phyloP scores from a whole-genome alignment of 2,329 filamentous ascomycete species.

The Eutypa lata region DNA sequence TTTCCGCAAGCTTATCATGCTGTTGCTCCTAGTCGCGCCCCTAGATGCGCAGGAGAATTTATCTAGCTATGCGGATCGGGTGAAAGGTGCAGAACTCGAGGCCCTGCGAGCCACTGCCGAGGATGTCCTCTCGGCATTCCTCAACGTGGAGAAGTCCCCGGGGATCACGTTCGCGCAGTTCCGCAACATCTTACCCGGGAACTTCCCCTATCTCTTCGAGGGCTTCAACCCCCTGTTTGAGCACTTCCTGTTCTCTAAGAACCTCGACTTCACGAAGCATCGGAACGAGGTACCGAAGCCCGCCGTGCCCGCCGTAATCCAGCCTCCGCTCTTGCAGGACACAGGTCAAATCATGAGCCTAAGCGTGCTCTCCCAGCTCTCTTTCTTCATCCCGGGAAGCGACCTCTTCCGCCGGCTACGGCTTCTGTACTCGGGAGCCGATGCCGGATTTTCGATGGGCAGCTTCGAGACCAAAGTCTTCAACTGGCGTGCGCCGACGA shows the following conservation, averaged over 20 bases:
- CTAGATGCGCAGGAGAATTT: slow-evolving; percentile 63
- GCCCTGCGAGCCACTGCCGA: slow-evolving; percentile 61
- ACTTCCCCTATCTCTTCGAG: slow-evolving; percentile 64
- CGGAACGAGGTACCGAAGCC: slow-evolving; percentile 29
- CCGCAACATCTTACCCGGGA: slow-evolving; percentile 54
- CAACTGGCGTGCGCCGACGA: slow-evolving; percentile 73
- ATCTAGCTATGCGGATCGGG: slow-evolving; percentile 55
- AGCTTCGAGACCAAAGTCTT: slow-evolving; percentile 73
- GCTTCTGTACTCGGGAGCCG: slow-evolving; percentile 66
- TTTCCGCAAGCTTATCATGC: slow-evolving; percentile 66
- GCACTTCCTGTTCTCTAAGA: slow-evolving; percentile 72
- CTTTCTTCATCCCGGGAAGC: slow-evolving; percentile 66
- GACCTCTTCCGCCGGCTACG: slow-evolving; percentile 64
- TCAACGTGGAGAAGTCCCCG: slow-evolving; percentile 60
- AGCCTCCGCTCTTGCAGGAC: slow-evolving; percentile 46
- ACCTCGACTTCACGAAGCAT: slow-evolving; percentile 61
- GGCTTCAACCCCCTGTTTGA: slow-evolving; percentile 69
- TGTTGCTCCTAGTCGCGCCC: slow-evolving; percentile 65
- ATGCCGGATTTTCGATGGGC: slow-evolving; percentile 73
- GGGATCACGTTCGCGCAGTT: slow-evolving; percentile 63
- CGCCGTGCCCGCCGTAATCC: slow-evolving; percentile 4
- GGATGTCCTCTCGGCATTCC: slow-evolving; percentile 63
- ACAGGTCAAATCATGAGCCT: slow-evolving; percentile 61
- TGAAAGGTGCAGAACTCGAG: slow-evolving; percentile 54
- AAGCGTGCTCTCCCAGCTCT: slow-evolving; percentile 66